Evolutionary conservation across 371 early-diverging fungal genomes (phyloP), one percentile per base, ranked within the genome.

Genomic region (Apophysomyces trapeziformis): DNA sequence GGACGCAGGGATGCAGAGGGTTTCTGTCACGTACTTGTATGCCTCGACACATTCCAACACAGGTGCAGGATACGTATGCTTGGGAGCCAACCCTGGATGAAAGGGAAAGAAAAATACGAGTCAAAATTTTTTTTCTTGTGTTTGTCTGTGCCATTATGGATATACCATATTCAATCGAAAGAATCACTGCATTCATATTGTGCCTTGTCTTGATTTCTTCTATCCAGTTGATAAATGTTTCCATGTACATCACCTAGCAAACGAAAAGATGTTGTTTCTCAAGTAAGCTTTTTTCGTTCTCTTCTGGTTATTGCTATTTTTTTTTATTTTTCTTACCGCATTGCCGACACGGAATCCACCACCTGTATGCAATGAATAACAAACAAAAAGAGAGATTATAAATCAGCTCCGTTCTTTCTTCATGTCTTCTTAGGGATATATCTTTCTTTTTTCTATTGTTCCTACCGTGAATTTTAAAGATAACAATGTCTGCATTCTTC

Each of bases 161-260:
- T 47, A 50, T 80, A 82, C 86, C 72, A 65, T 86, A 86, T 66
- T 86, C 85, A 35, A 86, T 68, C 0, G 84, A 82, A 64, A 86
- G 76, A 32, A 86, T 69, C 3, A 81, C 78, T 26, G 81, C 79
- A 65, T 85, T 76, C 60, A 86, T n/a, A 60, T 74, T 73, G 59
- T 86, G 73, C 45, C 77, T 83, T 26, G 68, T 61, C 57, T 85
- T 82, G 38, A 85, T 61, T 26, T 77, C 64, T 32, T 77, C 72
- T 66, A 86, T 67, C 87, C 87, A 86, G n/a, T 38, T 65, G 7
- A 71, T 65, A 60, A 76, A 80, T 3, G 72, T 62, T 3, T 70
- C 58, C 81, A 80, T 80, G 39, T 76, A 80, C 81, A 80, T 80
- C 0, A 76, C 72, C 26, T 68, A 66, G n/a, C 16, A 38, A 60